Evolutionary conservation across 805 yeast species (phyloP).

Genomic region (Ogataea chonburiensis): DNA sequence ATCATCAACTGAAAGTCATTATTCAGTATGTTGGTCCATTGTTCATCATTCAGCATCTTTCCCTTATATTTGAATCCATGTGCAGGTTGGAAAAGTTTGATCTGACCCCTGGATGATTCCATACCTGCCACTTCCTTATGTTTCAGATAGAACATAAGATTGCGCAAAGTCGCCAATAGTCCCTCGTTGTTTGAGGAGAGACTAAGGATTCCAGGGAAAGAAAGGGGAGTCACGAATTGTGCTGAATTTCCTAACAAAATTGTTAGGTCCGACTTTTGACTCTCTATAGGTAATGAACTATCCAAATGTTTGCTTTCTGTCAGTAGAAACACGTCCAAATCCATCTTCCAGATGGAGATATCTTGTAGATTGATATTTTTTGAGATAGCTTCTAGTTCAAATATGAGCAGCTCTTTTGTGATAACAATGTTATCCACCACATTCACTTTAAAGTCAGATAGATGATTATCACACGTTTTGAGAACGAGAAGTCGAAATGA

Average conservation of each 20-base stretch:
- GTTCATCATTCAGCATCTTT: conserved; percentile 24
- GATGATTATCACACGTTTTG: conserved; percentile 29
- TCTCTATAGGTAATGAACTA: conserved; percentile 1
- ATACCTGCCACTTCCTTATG: conserved; percentile 18
- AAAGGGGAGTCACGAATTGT: conserved; percentile 32
- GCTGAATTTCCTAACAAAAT: conserved; percentile 34
- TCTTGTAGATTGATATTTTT: conserved; percentile 34
- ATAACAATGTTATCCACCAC: conserved; percentile 31
- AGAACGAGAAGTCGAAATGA: conserved; percentile 24
- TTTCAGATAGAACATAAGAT: conserved; percentile 24
- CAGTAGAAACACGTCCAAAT: conserved; percentile 34
- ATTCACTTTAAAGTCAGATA: conserved; percentile 25
- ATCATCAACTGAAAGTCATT: conserved; percentile 29
- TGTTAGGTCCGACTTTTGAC: conserved; percentile 26
- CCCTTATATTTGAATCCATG: conserved; percentile 28
- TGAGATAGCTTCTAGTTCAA: conserved; percentile 31
- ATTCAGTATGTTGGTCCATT: conserved; percentile 32
- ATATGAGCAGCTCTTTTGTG: conserved; percentile 32
- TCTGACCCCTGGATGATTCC: conserved; percentile 28
- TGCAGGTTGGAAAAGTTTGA: conserved; percentile 33
- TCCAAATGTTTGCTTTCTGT: conserved; percentile 25
- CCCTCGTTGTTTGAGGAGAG: conserved; percentile 9
- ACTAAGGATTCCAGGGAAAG: conserved; percentile 29
- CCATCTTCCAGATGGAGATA: conserved; percentile 31
- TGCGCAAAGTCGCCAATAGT: conserved; percentile 14